A percentile compares a stretch with the other conserved stretches of the same genome.
phyloP scores from a whole-genome alignment of 768 basidiomycete species.

The Mycena olivaceomarginata region DNA sequence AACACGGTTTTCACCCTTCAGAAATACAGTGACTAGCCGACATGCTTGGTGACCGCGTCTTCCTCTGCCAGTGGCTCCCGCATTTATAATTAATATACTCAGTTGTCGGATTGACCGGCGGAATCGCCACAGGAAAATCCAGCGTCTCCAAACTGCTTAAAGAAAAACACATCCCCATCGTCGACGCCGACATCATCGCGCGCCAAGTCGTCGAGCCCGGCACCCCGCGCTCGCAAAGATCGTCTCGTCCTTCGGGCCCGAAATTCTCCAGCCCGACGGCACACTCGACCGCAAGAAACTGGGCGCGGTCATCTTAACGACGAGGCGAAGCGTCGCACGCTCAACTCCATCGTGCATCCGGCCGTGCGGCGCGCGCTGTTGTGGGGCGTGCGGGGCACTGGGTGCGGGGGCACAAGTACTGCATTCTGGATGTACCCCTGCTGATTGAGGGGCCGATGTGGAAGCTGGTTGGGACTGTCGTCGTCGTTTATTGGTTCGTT shows the following conservation, averaged over 20 bases:
- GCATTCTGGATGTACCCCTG: constrained; percentile 93
- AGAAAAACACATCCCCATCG: constrained; percentile 82
- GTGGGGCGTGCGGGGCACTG: constrained; percentile 78
- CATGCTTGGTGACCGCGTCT: constrained; percentile 39
- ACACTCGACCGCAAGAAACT: constrained; percentile 89
- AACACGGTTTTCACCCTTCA: background rate
- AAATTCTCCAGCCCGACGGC: constrained; percentile 81
- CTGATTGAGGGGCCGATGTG: constrained; percentile 93
- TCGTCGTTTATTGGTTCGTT: constrained; percentile 94
- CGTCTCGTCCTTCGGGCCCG: constrained; percentile 80
- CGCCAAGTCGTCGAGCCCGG: constrained; percentile 91
- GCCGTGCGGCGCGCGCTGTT: constrained; percentile 90
- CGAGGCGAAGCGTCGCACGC: constrained; percentile 76
- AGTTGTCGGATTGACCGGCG: constrained; percentile 98
- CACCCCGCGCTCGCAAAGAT: constrained; percentile 83
- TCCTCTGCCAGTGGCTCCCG: background rate
- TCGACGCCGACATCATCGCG: constrained; percentile 95
- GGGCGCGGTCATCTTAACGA: constrained; percentile 92
- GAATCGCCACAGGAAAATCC: constrained; percentile 98
- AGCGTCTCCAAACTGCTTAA: constrained; percentile 88
- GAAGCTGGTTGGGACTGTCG: constrained; percentile 87
- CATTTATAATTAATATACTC: constrained; percentile 1
- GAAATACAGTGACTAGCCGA: background rate
- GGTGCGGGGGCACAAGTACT: constrained; percentile 86
- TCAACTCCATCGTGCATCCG: constrained; percentile 95